These are phyloP conservation scores for Crithidia sp. DNA, from an alignment of 208 protist genomes.

Conservation along the genomic window DNA sequence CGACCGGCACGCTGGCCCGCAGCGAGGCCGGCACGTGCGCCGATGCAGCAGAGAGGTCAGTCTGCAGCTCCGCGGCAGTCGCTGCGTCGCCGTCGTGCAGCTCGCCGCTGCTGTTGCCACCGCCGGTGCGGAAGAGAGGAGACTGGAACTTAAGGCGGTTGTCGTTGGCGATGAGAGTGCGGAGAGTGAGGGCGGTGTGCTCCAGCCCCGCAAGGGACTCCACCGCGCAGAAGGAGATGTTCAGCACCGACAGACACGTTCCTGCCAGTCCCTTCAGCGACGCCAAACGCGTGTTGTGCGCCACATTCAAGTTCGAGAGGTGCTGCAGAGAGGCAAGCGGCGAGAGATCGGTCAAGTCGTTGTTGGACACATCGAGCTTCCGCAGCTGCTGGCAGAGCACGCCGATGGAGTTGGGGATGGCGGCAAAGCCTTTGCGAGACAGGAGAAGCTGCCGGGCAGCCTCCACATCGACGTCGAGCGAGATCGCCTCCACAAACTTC, in stretches of 20 bases:
- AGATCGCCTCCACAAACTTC: constrained; percentile 69
- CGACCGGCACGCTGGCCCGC: not conserved
- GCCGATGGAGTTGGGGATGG: constrained; percentile 56
- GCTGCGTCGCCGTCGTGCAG: too few species aligned
- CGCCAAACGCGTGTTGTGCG: constrained; percentile 47
- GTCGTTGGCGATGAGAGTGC: constrained; percentile 85
- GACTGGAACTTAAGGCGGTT: constrained; percentile 71
- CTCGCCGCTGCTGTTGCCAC: not conserved
- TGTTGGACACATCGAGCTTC: constrained; percentile 72
- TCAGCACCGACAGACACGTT: constrained; percentile 64
- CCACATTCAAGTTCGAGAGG: constrained; percentile 73
- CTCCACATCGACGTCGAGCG: constrained; percentile 80
- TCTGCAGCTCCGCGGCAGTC: too few species aligned
- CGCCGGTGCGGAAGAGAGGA: constrained; percentile 18
- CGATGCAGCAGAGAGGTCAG: not conserved
- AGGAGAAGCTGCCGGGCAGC: constrained; percentile 58
- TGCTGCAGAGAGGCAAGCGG: constrained; percentile 51
- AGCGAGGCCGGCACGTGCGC: constrained; percentile 18
- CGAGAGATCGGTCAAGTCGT: constrained; percentile 55
- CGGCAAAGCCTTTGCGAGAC: constrained; percentile 42
- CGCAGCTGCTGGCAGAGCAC: constrained; percentile 62
- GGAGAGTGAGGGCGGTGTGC: constrained; percentile 56
- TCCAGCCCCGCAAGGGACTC: constrained; percentile 67
- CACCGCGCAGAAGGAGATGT: constrained; percentile 67
- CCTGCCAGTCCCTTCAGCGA: constrained; percentile 52